Percentiles rank a stretch among this genome's conserved stretches.
Conservation (phyloP, 75 land plant species). For the Picea sitchensis region DNA sequence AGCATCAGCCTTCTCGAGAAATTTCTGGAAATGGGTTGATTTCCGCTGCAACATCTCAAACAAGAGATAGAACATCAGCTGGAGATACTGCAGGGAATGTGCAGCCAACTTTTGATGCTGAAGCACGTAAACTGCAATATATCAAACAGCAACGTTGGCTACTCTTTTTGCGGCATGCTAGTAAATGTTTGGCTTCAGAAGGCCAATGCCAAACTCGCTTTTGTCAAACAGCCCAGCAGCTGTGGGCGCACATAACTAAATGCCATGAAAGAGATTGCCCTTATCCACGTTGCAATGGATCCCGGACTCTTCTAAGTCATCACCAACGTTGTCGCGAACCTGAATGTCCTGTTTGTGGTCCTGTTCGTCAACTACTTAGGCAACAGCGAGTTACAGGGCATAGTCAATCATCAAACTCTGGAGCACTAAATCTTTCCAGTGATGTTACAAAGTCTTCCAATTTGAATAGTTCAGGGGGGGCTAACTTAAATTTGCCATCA, state of each 20-base stretch:
- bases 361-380: constrained; percentile 41
- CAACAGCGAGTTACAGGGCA: constrained; percentile 5
- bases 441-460: constrained; percentile 27
- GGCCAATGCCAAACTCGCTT: constrained; percentile 50
- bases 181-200: constrained; percentile 60
- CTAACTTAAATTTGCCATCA: constrained; percentile 15
- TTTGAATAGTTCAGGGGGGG: constrained; percentile 3
- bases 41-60: constrained; percentile 9
- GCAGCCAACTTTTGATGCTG: constrained; percentile 5
- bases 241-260: constrained; percentile 53
- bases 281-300: constrained; percentile 55
- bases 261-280: constrained; percentile 48
- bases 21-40: constrained; percentile 15
- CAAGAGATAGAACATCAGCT: constrained; percentile 2
- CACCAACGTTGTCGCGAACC: constrained; percentile 43
- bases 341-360: constrained; percentile 86
- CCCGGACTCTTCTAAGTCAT: constrained; percentile 60
- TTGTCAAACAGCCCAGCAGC: constrained; percentile 58
- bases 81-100: constrained; percentile 9
- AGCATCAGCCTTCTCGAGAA: constrained; percentile 22
- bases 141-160: constrained; percentile 75
- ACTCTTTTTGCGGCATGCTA: constrained; percentile 78
- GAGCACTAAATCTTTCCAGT: constrained; percentile 6
- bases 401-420: constrained; percentile 7
- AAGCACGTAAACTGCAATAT: constrained; percentile 23